A percentile compares a stretch with the other conserved stretches of the same genome.
These are phyloP conservation scores for Penicilliopsis zonata DNA, from an alignment of 495 filamentous ascomycete genomes.

Conservation along the genomic window DNA sequence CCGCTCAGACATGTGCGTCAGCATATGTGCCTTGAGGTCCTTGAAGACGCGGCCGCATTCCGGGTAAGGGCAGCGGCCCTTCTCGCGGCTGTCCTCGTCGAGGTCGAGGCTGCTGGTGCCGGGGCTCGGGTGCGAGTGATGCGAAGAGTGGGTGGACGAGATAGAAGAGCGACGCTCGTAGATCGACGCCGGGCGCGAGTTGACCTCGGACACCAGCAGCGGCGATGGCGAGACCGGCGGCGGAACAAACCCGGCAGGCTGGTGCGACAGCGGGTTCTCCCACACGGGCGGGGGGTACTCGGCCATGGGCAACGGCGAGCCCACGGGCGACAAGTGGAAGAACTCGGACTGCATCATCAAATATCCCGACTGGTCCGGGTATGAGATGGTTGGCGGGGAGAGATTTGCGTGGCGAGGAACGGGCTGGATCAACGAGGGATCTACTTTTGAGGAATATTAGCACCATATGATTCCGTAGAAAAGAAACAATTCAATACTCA, in stretches of 20 bases:
- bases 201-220: constrained; percentile 18
- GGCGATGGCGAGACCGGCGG: constrained; percentile 26
- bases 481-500: constrained; percentile 42
- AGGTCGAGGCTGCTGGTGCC: constrained; percentile 37
- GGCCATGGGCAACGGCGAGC: constrained; percentile 17
- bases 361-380: constrained; percentile 18
- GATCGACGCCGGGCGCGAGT: constrained; percentile 24
- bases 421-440: constrained; percentile 50
- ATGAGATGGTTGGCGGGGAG: constrained; percentile 21
- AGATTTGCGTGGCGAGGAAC: constrained; percentile 15
- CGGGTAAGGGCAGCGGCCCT: constrained; percentile 67
- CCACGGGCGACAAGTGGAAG: constrained; percentile 21
- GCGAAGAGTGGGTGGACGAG: constrained; percentile 43
- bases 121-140: constrained; percentile 41
- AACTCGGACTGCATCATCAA: constrained; percentile 14
- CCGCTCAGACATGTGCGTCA: constrained; percentile 87
- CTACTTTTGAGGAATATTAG: no score
- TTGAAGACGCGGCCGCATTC: constrained; percentile 90
- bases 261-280: constrained; percentile 16
- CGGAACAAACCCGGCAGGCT: constrained; percentile 10
- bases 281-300: constrained; percentile 16
- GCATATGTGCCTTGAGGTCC: constrained; percentile 88
- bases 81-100: constrained; percentile 52
- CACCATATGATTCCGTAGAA: no score
- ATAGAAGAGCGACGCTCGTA: constrained; percentile 40